Conservation (phyloP, 257 asterid genomes). For the Capsicum baccatum region DNA sequence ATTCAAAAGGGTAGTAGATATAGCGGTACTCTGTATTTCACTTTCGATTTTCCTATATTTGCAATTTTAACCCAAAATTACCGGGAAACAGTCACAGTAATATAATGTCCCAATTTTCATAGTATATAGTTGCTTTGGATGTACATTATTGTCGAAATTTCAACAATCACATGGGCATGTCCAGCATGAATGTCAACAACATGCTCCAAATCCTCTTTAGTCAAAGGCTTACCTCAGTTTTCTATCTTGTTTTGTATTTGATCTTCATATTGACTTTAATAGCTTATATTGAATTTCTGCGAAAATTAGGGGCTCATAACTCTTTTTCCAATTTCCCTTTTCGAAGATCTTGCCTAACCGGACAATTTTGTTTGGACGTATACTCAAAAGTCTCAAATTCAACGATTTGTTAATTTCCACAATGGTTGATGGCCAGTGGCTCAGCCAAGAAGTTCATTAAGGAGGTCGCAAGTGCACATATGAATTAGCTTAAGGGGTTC, state of each 20-base stretch:
- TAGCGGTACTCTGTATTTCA: background rate
- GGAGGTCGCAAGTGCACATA: too few species aligned
- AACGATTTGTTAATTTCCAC: background rate
- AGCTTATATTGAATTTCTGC: background rate
- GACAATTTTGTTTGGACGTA: background rate
- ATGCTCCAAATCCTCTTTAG: slow-evolving; percentile 8
- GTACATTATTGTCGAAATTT: background rate
- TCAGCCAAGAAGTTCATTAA: too few species aligned
- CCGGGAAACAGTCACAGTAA: background rate
- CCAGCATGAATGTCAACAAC: slow-evolving; percentile 29
- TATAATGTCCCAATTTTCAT: background rate
- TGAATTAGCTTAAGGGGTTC: too few species aligned
- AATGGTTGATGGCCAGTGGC: too few species aligned
- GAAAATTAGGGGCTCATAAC: background rate
- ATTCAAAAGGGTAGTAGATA: background rate
- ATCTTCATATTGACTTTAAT: slow-evolving; percentile 12
- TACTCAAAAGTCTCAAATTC: background rate
- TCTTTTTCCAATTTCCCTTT: background rate
- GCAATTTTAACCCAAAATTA: background rate
- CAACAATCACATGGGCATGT: slow-evolving; percentile 36
- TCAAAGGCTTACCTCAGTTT: background rate
- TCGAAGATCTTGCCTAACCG: background rate
- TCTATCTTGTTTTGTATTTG: slow-evolving; percentile 1
- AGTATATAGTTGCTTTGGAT: background rate
- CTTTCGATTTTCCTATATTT: too few species aligned